These are phyloP conservation scores for Bimuria novae-zelandiae DNA, from an alignment of 2,329 filamentous ascomycete genomes.

Conservation along the genomic window DNA sequence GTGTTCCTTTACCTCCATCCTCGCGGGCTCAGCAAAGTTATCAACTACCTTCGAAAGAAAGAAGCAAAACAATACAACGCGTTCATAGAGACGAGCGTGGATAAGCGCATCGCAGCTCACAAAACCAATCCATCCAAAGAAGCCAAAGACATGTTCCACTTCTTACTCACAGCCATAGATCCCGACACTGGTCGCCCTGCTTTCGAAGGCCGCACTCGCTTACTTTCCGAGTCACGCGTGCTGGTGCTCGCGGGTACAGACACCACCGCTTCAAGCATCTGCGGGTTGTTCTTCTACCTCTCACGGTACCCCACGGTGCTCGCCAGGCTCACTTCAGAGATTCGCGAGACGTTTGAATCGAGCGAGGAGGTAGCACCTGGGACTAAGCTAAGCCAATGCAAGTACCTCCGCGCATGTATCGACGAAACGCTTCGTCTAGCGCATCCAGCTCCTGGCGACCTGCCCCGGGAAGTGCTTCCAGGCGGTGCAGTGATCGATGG, in stretches of 20 bases:
- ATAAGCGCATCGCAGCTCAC: constrained; percentile 13
- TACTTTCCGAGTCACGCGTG: constrained; percentile 30
- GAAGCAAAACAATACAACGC: constrained; percentile 12
- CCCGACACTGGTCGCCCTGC: constrained; percentile 40
- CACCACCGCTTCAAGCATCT: constrained; percentile 8
- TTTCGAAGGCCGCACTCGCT: constrained; percentile 36
- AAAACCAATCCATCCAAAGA: neutral
- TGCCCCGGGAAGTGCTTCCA: constrained; percentile 13
- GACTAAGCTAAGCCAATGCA: constrained; percentile 6
- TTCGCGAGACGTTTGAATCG: constrained; percentile 10
- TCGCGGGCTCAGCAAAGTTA: constrained; percentile 15
- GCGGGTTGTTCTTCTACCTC: constrained; percentile 17
- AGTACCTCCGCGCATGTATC: constrained; percentile 18
- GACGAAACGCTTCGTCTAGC: constrained; percentile 14
- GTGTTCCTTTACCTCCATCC: constrained; percentile 15
- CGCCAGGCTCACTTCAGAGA: constrained; percentile 6
- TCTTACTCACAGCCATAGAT: constrained; percentile 47
- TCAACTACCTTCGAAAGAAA: constrained; percentile 1
- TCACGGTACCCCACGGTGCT: constrained; percentile 9
- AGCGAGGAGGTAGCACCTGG: constrained; percentile 10
- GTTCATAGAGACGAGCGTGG: constrained; percentile 12
- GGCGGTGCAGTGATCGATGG: constrained; percentile 22
- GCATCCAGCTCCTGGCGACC: constrained; percentile 11
- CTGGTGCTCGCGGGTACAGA: constrained; percentile 17
- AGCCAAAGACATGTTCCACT: constrained; percentile 46